A percentile compares a stretch with the other conserved stretches of the same genome.
Evolutionary conservation across 176 grass and related monocot species (phyloP).

Genomic region (Paspalum notatum): DNA sequence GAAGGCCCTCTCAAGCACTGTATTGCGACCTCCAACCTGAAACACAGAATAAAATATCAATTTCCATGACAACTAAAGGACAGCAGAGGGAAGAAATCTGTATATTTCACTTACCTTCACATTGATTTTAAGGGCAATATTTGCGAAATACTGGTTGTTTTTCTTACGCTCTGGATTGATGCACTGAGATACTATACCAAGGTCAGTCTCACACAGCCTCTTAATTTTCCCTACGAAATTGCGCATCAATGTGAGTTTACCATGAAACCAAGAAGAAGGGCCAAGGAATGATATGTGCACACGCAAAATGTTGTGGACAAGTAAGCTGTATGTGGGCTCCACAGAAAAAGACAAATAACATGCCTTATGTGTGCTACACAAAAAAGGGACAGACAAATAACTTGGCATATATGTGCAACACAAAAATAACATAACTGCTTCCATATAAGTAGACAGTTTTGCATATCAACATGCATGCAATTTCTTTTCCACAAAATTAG

Average conservation of each 20-base stretch:
- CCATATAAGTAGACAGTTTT: not conserved
- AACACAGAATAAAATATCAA: not conserved
- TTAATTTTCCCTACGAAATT: conserved; percentile 69
- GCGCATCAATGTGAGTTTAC: conserved; percentile 17
- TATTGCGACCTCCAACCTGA: conserved; percentile 69
- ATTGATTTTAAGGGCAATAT: conserved; percentile 87
- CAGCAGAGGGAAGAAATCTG: not conserved
- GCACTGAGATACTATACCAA: conserved; percentile 85
- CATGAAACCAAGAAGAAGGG: not conserved
- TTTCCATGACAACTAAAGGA: conserved; percentile 1
- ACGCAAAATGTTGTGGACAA: not conserved
- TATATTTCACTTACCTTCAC: conserved; percentile 61
- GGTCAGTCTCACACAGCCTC: conserved; percentile 75
- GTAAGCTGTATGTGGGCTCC: not conserved
- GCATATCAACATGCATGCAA: not conserved
- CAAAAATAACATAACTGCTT: not conserved
- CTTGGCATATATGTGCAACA: not conserved
- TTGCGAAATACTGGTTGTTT: conserved; percentile 63
- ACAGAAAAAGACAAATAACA: not conserved
- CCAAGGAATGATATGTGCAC: not conserved
- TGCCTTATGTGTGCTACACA: not conserved
- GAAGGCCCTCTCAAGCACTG: conserved; percentile 50
- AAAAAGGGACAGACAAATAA: not conserved
- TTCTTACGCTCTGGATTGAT: conserved; percentile 29
- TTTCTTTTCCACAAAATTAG: not conserved